Evolutionary conservation across 495 filamentous ascomycete genomes (phyloP), one percentile per base, ranked within the genome.

Genomic region (Baudoinia panamericana): DNA sequence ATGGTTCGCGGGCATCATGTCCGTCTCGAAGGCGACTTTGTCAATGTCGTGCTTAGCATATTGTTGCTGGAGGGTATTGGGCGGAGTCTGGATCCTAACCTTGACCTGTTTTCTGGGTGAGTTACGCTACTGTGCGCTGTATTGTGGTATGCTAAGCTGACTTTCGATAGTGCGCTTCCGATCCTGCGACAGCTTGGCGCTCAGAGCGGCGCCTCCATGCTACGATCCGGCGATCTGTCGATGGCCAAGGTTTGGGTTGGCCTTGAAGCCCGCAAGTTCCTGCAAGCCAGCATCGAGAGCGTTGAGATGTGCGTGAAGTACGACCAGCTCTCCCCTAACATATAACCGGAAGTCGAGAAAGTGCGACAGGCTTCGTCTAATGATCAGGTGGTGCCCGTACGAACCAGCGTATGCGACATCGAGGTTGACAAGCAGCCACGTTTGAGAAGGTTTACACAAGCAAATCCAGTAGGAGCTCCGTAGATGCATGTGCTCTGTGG

Each of bases 1-100:
- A 96, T 99, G 87, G 92, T 99, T 30, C 75, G 92, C 21, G 64
- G 66, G 12, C 88, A 99, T 55, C 92, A 99, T 54, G 92, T 99
- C 2, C 72, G 92, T 7, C 72, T 99, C 23, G 92, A 96, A 54
- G 92, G 92, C 2, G 92, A 99, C 56, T 99, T 95, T 59, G 88
- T 96, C 39, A 99, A 99, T 54, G 90, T 99, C 2, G 88, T 99
- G 13, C 82, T 99, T 39, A 88, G 81, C 23, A 94, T 95, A 34
- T 66, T 99, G 26, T 67, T 99, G 1, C 67, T 99, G 1, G 92
- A 99, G 55, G 92, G 92, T 0, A 96, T 99, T 45, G 92, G 92
- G 0, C 70, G 92, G 30, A 80, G 64, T 45, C 65, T 99, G 23
- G 75, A 99, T 56, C 90, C 90, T 0, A 64, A 84, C 25, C 60